These are phyloP conservation scores for Nemania sp. DNA, from an alignment of 2,329 filamentous ascomycete species.

Conservation along the genomic window DNA sequence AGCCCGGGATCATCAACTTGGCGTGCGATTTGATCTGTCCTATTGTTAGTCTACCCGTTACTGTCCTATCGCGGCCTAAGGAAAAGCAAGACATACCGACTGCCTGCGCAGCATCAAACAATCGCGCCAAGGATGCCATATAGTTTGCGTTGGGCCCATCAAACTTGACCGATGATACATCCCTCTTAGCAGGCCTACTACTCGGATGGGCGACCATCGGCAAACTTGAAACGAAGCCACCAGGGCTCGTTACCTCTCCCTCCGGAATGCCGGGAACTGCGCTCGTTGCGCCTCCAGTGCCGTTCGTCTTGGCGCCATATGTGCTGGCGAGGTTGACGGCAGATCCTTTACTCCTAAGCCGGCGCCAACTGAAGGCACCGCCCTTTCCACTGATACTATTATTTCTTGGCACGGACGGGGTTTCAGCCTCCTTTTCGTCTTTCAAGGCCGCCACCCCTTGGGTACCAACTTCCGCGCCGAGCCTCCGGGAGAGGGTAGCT, in stretches of 20 bases:
- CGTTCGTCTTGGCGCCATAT: slow-evolving; percentile 52
- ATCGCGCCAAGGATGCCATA: slow-evolving; percentile 83
- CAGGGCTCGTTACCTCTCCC: slow-evolving; percentile 58
- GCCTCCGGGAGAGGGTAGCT: slow-evolving; percentile 72
- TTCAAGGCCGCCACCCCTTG: slow-evolving; percentile 56
- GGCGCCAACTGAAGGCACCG: slow-evolving; percentile 84
- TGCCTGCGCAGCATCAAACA: slow-evolving; percentile 92
- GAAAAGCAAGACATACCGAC: slow-evolving; percentile 67
- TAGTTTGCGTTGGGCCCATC: slow-evolving; percentile 86
- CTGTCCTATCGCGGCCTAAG: not conserved
- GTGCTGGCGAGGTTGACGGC: slow-evolving; percentile 59
- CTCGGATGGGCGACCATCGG: slow-evolving; percentile 73
- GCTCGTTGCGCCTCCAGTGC: slow-evolving; percentile 35
- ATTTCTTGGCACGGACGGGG: slow-evolving; percentile 52
- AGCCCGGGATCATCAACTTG: slow-evolving; percentile 95
- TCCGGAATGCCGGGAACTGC: slow-evolving; percentile 39
- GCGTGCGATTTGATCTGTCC: slow-evolving; percentile 85
- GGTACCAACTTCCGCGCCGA: slow-evolving; percentile 91
- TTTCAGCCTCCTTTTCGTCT: slow-evolving; percentile 47
- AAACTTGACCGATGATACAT: slow-evolving; percentile 70
- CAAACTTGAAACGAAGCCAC: slow-evolving; percentile 70
- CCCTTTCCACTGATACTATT: slow-evolving; percentile 72
- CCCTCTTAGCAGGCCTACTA: slow-evolving; percentile 71
- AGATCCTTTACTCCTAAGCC: slow-evolving; percentile 87
- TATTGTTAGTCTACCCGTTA: slow-evolving; percentile 31